Percentiles rank a stretch among this genome's conserved stretches.
Conservation (phyloP, 2,329 filamentous ascomycete genomes). For the Elsinoe batatas region DNA sequence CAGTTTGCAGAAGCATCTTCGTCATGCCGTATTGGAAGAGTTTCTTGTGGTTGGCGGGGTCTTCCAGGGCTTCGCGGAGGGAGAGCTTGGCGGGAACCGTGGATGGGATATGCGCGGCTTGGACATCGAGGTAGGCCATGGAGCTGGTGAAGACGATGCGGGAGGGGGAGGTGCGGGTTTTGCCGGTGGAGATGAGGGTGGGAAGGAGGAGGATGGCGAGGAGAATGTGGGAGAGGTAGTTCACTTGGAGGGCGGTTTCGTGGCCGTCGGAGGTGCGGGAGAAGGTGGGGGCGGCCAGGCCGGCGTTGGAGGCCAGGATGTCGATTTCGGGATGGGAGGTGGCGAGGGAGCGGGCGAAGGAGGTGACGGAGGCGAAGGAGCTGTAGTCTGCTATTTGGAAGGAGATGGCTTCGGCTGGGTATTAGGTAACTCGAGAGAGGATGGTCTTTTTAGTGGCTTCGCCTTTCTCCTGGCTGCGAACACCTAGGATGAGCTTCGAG, state of each 20-base stretch:
- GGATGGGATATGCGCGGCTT: not conserved
- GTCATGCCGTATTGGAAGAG: conserved; percentile 22
- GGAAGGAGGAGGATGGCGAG: conserved; percentile 43
- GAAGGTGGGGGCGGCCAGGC: conserved; percentile 22
- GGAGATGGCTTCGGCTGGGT: conserved; percentile 26
- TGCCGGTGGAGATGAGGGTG: conserved; percentile 22
- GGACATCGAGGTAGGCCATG: not conserved
- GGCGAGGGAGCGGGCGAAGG: conserved; percentile 21
- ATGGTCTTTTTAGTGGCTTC: conserved; percentile 26
- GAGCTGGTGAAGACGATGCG: conserved; percentile 6
- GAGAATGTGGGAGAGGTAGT: conserved; percentile 47
- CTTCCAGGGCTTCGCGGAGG: not conserved
- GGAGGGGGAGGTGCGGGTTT: not conserved
- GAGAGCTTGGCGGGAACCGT: not conserved
- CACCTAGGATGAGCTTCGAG: conserved; percentile 30
- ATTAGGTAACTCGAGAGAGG: conserved; percentile 20
- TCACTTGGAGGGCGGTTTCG: conserved; percentile 45
- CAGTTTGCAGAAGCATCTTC: conserved; percentile 30
- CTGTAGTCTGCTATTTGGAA: conserved; percentile 22
- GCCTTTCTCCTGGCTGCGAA: conserved; percentile 28
- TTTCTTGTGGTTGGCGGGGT: not conserved
- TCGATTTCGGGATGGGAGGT: conserved; percentile 27
- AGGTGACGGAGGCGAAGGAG: conserved; percentile 19
- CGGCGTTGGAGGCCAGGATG: conserved; percentile 32
- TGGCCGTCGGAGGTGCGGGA: conserved; percentile 25